Base-by-base conservation (phyloP, 805 yeast genomes). In the Yamadazyma tumulicola region DNA sequence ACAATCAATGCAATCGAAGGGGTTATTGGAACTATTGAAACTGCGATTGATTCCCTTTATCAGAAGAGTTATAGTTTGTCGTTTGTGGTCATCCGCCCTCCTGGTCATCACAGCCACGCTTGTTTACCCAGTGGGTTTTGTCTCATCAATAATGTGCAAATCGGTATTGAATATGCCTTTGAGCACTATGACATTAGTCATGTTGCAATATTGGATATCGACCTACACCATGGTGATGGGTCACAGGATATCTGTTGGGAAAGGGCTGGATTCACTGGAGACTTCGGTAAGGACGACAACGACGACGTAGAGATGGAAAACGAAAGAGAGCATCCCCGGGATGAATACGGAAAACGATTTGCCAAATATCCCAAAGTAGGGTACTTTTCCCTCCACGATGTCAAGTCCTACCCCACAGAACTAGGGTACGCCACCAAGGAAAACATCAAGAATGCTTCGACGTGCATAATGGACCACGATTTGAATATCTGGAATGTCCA, bases 151-250 rank as follows among this genome's bases (percentile, higher is more conserved):
- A 85, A 85, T 49, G 94, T 81, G 0, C 94, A 85, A 40, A 76
- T 86, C 21, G 86, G 83, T 2, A 77, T 83, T 17, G 89, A 84
- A 49, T 85, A 85, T 51, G 94, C 94, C 1, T 71, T 67, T 35
- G 73, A 64, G 27, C 54, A 64, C 6, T 75, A 81, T 47, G 77
- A 68, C 2, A 78, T 85, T 2, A 80, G 91, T 1, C 95, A 85
- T 59, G 87, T 87, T 12, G 88, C 82, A 0, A 81, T 85, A 13
- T 58, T 85, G 19, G 95, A 85, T 55, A 81, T 86, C 42, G 95
- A 85, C 55, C 65, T 85, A 26, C 95, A 85, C 51, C 95, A 85
- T 52, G 95, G 95, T 12, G 95, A 85, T 57, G 95, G 95, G 10
- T 74, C 85, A 5, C 95, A 86, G 48, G 94, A 85, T 54, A 81